These are phyloP conservation scores for Globisporangium cylindrosporum DNA, from an alignment of 352 stramenopile genomes.

Conservation along the genomic window DNA sequence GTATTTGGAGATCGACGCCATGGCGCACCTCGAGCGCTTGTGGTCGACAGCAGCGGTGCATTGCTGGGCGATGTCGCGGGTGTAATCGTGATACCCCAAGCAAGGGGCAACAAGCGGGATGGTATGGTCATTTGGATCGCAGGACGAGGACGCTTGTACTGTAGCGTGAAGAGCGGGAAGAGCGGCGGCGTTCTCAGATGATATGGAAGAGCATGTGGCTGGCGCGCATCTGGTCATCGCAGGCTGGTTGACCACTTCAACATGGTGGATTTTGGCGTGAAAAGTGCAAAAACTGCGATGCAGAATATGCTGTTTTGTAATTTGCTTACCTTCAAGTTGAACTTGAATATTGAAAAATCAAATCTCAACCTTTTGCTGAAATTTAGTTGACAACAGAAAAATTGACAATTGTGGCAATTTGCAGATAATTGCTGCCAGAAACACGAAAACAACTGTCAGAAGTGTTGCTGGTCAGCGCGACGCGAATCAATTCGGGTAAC, in stretches of 20 bases:
- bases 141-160: neutral
- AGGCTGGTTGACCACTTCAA: neutral
- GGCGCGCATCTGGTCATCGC: neutral
- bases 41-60: neutral
- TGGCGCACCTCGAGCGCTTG: slow-evolving; percentile 11
- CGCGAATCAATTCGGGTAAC: no score
- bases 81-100: neutral
- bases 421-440: no score
- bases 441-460: no score
- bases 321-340: slow-evolving; percentile 9
- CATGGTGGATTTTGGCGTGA: neutral
- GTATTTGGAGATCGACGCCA: slow-evolving; percentile 17
- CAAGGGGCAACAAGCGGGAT: neutral
- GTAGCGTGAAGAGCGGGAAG: neutral
- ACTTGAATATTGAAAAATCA: neutral
- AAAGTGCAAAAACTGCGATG: neutral
- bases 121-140: neutral
- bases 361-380: neutral
- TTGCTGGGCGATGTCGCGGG: neutral
- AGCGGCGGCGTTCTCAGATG: neutral
- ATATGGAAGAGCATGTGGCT: neutral
- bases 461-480: no score
- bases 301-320: neutral
- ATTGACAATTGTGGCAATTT: no score
- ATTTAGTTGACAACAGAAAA: no score